Evolutionary conservation across 192 early-diverging fungal genomes (phyloP).

Genomic region (Borealophlyctis nickersoniae): DNA sequence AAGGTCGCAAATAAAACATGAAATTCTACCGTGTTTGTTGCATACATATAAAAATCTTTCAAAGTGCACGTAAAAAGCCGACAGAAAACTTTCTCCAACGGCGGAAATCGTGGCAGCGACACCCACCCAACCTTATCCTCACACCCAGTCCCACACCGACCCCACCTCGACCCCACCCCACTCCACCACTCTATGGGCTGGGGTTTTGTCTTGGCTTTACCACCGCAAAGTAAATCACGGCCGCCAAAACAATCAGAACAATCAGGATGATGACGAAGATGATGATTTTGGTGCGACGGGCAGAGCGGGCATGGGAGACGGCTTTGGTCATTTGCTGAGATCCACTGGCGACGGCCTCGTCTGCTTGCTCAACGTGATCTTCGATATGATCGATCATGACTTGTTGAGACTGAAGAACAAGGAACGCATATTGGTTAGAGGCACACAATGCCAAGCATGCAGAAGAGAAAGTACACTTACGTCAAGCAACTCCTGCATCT

Average conservation of each 20-base stretch:
- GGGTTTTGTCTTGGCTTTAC: slow-evolving; percentile 7
- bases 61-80: no score
- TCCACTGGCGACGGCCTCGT: slow-evolving; percentile 31
- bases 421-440: not conserved
- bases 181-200: no score
- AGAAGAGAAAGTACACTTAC: slow-evolving; percentile 7
- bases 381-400: slow-evolving; percentile 47
- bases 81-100: no score
- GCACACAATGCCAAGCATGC: not conserved
- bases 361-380: slow-evolving; percentile 34
- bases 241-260: slow-evolving; percentile 16
- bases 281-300: slow-evolving; percentile 41
- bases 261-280: slow-evolving; percentile 19
- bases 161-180: no score
- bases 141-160: no score
- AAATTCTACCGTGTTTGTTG: no score
- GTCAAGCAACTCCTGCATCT: slow-evolving; percentile 64
- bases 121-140: no score
- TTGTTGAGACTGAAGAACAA: slow-evolving; percentile 35
- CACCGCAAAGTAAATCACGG: slow-evolving; percentile 19
- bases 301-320: slow-evolving; percentile 30
- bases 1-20: no score
- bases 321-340: slow-evolving; percentile 46
- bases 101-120: no score
- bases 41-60: no score